Percentiles rank a stretch among this genome's conserved stretches.
Conservation (phyloP, 305 asterid species). For the Plantago rigida region DNA sequence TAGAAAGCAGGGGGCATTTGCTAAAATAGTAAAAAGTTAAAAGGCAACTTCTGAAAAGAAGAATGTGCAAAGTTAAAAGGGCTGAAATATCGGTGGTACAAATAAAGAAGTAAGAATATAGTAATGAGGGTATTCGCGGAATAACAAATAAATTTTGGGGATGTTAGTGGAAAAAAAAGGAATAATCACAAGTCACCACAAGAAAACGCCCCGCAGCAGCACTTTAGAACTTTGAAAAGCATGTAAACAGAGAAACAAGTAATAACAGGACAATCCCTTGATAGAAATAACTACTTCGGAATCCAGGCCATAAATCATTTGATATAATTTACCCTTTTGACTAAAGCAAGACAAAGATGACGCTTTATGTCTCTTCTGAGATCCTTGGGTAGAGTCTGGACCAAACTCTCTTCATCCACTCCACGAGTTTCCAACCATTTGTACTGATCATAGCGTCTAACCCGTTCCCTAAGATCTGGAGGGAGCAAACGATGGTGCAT, state of each 20-base stretch:
- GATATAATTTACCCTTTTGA: conserved; percentile 69
- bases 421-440: conserved; percentile 99
- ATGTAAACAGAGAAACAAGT: neutral
- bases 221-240: neutral
- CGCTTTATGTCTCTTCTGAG: conserved; percentile 98
- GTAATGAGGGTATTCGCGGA: neutral
- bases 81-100: no score
- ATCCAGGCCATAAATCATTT: conserved; percentile 10
- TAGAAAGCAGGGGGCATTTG: no score
- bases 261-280: neutral
- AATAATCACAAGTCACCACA: neutral
- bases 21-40: no score
- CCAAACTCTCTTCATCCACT: conserved; percentile 86
- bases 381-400: conserved; percentile 90
- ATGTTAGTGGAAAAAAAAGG: neutral
- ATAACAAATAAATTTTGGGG: neutral
- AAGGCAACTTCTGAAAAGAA: no score
- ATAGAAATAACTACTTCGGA: neutral
- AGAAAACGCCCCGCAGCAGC: neutral
- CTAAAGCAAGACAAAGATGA: conserved; percentile 95
- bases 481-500: conserved; percentile 99
- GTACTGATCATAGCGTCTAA: conserved; percentile 94
- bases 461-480: conserved; percentile 79
- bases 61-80: neutral
- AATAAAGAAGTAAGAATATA: neutral